phyloP scores from a whole-genome alignment of 768 basidiomycete genomes.

The Lactarius akahatsu region DNA sequence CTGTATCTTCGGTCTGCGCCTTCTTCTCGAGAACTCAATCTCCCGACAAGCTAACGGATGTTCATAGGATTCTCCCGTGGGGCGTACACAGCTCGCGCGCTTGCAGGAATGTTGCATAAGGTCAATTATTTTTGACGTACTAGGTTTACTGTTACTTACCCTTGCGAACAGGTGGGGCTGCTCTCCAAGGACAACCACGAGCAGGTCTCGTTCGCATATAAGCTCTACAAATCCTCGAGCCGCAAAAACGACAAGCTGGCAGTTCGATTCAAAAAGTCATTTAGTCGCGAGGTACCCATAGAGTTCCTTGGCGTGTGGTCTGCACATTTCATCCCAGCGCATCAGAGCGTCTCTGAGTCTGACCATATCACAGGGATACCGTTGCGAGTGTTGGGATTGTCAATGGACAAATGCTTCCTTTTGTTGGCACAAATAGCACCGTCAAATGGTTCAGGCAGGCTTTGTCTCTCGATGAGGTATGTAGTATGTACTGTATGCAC shows the following conservation, averaged over 20 bases:
- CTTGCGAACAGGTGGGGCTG: slow-evolving; percentile 60
- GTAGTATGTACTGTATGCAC: slow-evolving; percentile 40
- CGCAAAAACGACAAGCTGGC: slow-evolving; percentile 46
- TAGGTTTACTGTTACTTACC: background rate
- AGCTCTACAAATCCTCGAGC: slow-evolving; percentile 61
- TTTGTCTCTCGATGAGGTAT: slow-evolving; percentile 71
- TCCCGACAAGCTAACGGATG: background rate
- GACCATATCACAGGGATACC: slow-evolving; percentile 59
- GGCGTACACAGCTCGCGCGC: slow-evolving; percentile 63
- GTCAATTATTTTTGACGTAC: slow-evolving; percentile 35
- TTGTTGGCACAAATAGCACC: slow-evolving; percentile 57
- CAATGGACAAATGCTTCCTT: slow-evolving; percentile 58
- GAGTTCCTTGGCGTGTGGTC: slow-evolving; percentile 86
- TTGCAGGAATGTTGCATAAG: slow-evolving; percentile 76
- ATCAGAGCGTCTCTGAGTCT: background rate
- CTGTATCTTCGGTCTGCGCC: slow-evolving; percentile 60
- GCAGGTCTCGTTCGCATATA: slow-evolving; percentile 73
- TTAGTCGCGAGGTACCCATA: slow-evolving; percentile 62
- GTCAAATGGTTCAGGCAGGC: slow-evolving; percentile 78
- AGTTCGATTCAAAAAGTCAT: slow-evolving; percentile 69
- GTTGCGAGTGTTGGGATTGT: slow-evolving; percentile 73
- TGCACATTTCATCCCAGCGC: background rate
- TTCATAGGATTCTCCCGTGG: slow-evolving; percentile 74
- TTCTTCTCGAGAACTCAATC: background rate
- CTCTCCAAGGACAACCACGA: slow-evolving; percentile 65